A percentile compares a stretch with the other conserved stretches of the same genome.
These are phyloP conservation scores for Cercospora sp. DNA, from an alignment of 2,329 filamentous ascomycete species.

Conservation along the genomic window DNA sequence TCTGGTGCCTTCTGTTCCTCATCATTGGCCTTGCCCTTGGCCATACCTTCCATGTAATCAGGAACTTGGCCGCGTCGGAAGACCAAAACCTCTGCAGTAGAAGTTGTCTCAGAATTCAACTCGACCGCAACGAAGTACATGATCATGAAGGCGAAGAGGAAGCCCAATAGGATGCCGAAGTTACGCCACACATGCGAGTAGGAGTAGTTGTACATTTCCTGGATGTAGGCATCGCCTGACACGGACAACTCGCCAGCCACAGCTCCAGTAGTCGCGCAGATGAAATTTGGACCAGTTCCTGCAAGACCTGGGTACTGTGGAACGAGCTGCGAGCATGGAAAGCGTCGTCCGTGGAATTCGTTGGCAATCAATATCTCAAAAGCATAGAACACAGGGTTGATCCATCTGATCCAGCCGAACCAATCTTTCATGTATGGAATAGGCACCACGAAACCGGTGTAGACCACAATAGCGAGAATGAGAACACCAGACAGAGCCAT, in stretches of 20 bases:
- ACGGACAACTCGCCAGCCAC: slow-evolving; percentile 43
- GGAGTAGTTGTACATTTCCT: slow-evolving; percentile 41
- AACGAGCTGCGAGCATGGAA: slow-evolving; percentile 41
- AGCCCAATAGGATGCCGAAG: slow-evolving; percentile 65
- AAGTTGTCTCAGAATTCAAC: slow-evolving; percentile 62
- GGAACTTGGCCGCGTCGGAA: slow-evolving; percentile 54
- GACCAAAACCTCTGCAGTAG: slow-evolving; percentile 68
- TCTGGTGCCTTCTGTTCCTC: slow-evolving; percentile 39
- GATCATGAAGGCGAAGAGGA: slow-evolving; percentile 63
- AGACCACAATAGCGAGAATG: slow-evolving; percentile 61
- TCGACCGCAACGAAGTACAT: slow-evolving; percentile 66
- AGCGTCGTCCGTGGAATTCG: slow-evolving; percentile 47
- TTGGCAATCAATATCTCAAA: slow-evolving; percentile 63
- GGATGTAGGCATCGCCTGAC: slow-evolving; percentile 42
- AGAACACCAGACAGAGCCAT: slow-evolving; percentile 58
- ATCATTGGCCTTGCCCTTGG: slow-evolving; percentile 38
- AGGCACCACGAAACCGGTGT: slow-evolving; percentile 52
- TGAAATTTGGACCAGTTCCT: slow-evolving; percentile 33
- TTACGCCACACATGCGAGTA: slow-evolving; percentile 55
- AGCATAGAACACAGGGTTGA: slow-evolving; percentile 64
- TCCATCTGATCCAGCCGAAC: slow-evolving; percentile 50
- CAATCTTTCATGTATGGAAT: slow-evolving; percentile 52
- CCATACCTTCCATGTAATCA: slow-evolving; percentile 39
- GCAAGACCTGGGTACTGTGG: slow-evolving; percentile 40
- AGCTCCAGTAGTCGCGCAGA: slow-evolving; percentile 44